These are phyloP conservation scores for Puccinia coronata DNA, from an alignment of 1,284 basidiomycete species.

Conservation along the genomic window DNA sequence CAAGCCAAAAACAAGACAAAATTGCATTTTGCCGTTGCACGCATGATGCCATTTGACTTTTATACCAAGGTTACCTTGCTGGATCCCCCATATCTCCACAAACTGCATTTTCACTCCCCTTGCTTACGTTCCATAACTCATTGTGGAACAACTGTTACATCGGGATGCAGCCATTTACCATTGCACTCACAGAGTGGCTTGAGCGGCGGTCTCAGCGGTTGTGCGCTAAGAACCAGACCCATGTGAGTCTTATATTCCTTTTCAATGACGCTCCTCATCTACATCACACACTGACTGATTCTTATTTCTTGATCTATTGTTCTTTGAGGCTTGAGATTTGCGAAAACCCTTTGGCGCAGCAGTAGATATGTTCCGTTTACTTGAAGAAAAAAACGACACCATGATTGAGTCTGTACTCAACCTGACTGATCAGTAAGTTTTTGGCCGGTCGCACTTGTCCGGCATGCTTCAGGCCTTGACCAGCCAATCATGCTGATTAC, in stretches of 20 bases:
- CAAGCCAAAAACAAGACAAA: too few species aligned
- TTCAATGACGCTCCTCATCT: too few species aligned
- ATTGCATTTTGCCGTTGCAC: neutral
- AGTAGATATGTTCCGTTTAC: neutral
- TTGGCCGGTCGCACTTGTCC: neutral
- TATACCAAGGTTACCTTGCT: neutral
- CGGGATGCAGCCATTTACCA: neutral
- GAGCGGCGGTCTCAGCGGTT: neutral
- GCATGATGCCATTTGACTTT: neutral
- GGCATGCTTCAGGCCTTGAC: neutral
- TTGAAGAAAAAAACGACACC: neutral
- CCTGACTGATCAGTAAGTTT: neutral
- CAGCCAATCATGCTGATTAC: neutral
- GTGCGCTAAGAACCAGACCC: neutral
- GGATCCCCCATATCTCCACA: neutral
- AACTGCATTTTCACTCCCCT: neutral
- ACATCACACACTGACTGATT: too few species aligned
- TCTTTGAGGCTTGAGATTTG: neutral
- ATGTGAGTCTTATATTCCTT: neutral
- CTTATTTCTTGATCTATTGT: too few species aligned
- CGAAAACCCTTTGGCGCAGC: neutral
- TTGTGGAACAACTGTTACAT: conserved; percentile 17
- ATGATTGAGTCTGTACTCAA: neutral
- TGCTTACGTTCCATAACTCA: conserved; percentile 2
- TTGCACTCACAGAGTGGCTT: neutral